Evolutionary conservation across 2,329 filamentous ascomycete genomes (phyloP).

Genomic region (Hypoxylon rubiginosum): DNA sequence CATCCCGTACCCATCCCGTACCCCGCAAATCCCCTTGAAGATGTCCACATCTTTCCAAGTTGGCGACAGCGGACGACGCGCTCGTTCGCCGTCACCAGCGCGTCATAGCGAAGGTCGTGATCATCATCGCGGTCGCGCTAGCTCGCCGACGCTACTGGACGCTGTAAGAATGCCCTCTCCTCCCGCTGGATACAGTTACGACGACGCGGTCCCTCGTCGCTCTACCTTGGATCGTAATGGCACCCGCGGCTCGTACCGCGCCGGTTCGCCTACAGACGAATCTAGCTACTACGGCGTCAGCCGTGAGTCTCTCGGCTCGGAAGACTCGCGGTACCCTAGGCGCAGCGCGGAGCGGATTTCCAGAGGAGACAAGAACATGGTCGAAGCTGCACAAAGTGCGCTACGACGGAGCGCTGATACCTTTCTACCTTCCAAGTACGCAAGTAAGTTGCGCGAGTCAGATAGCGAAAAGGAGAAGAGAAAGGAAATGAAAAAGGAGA

Average conservation of each 20-base stretch:
- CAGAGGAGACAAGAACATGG: conserved; percentile 46
- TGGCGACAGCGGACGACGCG: conserved; percentile 60
- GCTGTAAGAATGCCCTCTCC: conserved; percentile 58
- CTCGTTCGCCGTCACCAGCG: conserved; percentile 63
- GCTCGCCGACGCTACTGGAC: conserved; percentile 55
- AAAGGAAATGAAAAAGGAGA: conserved; percentile 53
- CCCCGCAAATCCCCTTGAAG: conserved; percentile 19
- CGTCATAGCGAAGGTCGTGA: conserved; percentile 56
- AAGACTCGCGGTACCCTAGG: conserved; percentile 31
- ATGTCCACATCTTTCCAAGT: conserved; percentile 65
- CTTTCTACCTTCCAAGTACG: conserved; percentile 51
- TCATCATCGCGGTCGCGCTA: conserved; percentile 53
- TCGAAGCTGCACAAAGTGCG: conserved; percentile 45
- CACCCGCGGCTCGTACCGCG: conserved; percentile 55
- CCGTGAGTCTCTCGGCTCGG: conserved; percentile 34
- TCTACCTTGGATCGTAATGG: conserved; percentile 52
- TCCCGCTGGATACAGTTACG: conserved; percentile 58
- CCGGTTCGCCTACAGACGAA: conserved; percentile 49
- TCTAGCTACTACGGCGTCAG: conserved; percentile 47
- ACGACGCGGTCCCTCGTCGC: conserved; percentile 52
- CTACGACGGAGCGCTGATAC: conserved; percentile 51
- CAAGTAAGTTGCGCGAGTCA: conserved; percentile 47
- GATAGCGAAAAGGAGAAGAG: conserved; percentile 53
- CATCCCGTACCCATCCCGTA: conserved; percentile 17
- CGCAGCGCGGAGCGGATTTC: conserved; percentile 42